Evolutionary conservation across 495 filamentous ascomycete species (phyloP).

Genomic region (Neurospora hispaniola): DNA sequence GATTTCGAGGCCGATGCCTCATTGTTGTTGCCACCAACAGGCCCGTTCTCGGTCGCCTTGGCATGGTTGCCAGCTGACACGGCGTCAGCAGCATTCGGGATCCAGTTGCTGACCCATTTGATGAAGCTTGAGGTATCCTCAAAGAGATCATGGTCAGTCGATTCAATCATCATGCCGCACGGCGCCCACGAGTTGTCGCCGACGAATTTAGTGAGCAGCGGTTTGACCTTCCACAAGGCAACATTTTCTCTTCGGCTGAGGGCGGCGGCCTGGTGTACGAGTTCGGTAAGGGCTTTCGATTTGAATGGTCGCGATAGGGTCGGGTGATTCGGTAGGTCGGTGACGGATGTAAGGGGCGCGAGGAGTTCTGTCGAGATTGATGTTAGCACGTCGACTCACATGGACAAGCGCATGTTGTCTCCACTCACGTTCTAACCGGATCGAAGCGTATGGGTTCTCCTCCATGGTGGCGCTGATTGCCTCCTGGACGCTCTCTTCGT

Average conservation of each 20-base stretch:
- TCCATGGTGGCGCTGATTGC: conserved; percentile 60
- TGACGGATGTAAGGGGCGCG: conserved; percentile 74
- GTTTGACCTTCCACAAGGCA: conserved; percentile 65
- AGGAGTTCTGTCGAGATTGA: conserved; percentile 54
- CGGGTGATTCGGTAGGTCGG: conserved; percentile 76
- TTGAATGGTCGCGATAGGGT: conserved; percentile 73
- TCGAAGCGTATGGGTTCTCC: conserved; percentile 71
- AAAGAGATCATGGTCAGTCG: conserved; percentile 43
- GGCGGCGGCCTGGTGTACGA: conserved; percentile 54
- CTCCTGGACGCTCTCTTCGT: conserved; percentile 52
- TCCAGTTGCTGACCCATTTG: conserved; percentile 4
- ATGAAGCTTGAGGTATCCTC: conserved; percentile 25
- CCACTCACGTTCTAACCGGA: conserved; percentile 69
- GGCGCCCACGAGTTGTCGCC: conserved; percentile 76
- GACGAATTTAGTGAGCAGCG: conserved; percentile 62
- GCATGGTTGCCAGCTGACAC: neutral
- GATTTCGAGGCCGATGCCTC: neutral
- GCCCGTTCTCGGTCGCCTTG: neutral
- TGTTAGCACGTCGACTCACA: neutral
- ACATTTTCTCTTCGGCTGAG: conserved; percentile 70
- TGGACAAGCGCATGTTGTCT: neutral
- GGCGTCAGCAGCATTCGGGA: neutral
- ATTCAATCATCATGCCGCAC: conserved; percentile 49
- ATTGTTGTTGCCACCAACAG: neutral
- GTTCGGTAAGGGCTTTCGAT: conserved; percentile 68